Percentiles rank a stretch among this genome's conserved stretches.
Conservation (phyloP, 2,329 filamentous ascomycete genomes). For the Acarospora socialis region DNA sequence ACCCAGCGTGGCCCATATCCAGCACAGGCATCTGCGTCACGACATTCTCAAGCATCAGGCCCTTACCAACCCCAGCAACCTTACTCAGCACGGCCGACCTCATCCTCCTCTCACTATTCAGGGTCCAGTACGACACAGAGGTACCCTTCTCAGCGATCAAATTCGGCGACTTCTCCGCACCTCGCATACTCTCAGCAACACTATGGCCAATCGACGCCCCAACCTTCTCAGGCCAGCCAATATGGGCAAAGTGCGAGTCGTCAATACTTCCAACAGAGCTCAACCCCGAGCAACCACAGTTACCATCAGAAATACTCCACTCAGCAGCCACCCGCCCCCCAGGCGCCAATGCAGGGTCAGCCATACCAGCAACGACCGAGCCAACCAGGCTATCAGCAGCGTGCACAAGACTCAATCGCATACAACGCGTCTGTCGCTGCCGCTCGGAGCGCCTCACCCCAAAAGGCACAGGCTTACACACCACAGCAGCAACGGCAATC, state of each 20-base stretch:
- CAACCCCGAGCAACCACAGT: slow-evolving; percentile 24
- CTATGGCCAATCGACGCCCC: slow-evolving; percentile 7
- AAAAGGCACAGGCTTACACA: slow-evolving; percentile 14
- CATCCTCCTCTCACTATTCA: slow-evolving; percentile 9
- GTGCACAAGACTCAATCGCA: slow-evolving; percentile 14
- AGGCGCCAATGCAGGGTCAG: slow-evolving; percentile 22
- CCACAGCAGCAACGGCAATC: neutral
- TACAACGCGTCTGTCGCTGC: slow-evolving; percentile 11
- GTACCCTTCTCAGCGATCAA: slow-evolving; percentile 8
- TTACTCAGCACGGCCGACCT: slow-evolving; percentile 10
- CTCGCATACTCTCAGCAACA: slow-evolving; percentile 7
- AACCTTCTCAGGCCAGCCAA: slow-evolving; percentile 5
- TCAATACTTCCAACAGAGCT: slow-evolving; percentile 17
- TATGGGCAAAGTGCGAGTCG: slow-evolving; percentile 11
- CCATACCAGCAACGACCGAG: slow-evolving; percentile 23
- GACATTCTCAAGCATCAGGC: slow-evolving; percentile 25
- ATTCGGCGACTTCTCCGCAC: slow-evolving; percentile 7
- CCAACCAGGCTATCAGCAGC: slow-evolving; percentile 19
- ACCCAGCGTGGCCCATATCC: slow-evolving; percentile 24
- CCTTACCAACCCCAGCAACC: slow-evolving; percentile 11
- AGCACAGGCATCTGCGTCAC: slow-evolving; percentile 21
- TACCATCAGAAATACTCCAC: slow-evolving; percentile 15
- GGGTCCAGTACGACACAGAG: slow-evolving; percentile 5
- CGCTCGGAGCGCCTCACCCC: slow-evolving; percentile 21
- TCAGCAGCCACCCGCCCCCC: slow-evolving; percentile 18